phyloP scores from a whole-genome alignment of 2,329 filamentous ascomycete genomes.

The Fusarium anthophilum region DNA sequence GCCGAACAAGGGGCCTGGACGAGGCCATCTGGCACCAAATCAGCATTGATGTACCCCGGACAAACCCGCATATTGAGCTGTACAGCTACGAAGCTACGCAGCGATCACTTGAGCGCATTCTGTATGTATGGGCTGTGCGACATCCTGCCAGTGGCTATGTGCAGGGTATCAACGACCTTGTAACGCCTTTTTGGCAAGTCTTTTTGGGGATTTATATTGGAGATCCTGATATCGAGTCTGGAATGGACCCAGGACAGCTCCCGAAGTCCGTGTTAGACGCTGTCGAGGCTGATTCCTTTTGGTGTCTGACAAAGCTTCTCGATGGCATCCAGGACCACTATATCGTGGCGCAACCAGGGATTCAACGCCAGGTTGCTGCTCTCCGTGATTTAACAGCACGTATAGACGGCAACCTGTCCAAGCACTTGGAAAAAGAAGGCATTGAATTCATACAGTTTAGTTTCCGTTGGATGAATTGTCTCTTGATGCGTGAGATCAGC shows the following conservation, averaged over 20 bases:
- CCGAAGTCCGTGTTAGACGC: constrained; percentile 92
- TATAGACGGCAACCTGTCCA: constrained; percentile 85
- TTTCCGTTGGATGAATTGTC: constrained; percentile 99
- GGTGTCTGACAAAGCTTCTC: constrained; percentile 97
- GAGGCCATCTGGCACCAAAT: constrained; percentile 99
- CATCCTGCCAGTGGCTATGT: constrained; percentile 98
- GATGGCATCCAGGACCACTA: constrained; percentile 99
- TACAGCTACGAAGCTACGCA: constrained; percentile 98
- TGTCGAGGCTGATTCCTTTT: constrained; percentile 97
- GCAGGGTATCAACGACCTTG: constrained; percentile 97
- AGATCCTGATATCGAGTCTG: constrained; percentile 89
- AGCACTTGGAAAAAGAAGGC: constrained; percentile 87
- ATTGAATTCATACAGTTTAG: constrained; percentile 99
- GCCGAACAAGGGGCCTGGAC: constrained; percentile 76
- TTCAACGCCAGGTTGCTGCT: constrained; percentile 90
- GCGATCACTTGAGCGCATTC: constrained; percentile 88
- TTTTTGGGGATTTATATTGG: constrained; percentile 95
- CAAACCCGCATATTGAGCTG: constrained; percentile 93
- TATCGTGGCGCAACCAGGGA: constrained; percentile 96
- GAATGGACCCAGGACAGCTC: constrained; percentile 96
- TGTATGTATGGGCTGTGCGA: constrained; percentile 97
- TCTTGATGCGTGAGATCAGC: constrained; percentile 96
- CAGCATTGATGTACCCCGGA: constrained; percentile 96
- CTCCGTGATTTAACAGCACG: constrained; percentile 89
- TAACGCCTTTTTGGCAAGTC: constrained; percentile 98